Evolutionary conservation across 805 yeast genomes (phyloP).

Genomic region (Myxozyma melibiosi): DNA sequence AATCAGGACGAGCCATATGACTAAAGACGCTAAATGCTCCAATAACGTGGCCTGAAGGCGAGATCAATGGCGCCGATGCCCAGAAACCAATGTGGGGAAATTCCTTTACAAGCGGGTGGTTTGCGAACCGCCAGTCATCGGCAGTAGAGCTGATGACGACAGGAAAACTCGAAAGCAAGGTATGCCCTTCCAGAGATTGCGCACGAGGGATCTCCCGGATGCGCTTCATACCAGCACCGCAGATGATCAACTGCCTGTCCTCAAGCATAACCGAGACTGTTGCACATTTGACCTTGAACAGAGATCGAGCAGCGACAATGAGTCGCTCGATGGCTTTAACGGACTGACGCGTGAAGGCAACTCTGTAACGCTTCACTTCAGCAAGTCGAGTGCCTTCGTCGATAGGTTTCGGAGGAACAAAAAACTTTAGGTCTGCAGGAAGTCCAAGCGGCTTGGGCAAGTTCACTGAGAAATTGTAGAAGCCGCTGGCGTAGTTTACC

Average conservation of each 20-base stretch:
- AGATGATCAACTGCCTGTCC: conserved; percentile 53
- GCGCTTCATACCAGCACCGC: conserved; percentile 51
- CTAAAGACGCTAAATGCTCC: conserved; percentile 28
- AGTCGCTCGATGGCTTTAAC: neutral
- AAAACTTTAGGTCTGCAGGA: conserved; percentile 3
- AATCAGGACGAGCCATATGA: conserved; percentile 10
- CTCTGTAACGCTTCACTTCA: conserved; percentile 20
- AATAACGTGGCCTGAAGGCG: conserved; percentile 11
- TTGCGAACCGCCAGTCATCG: conserved; percentile 67
- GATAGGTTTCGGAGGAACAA: conserved; percentile 21
- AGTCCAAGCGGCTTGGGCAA: conserved; percentile 15
- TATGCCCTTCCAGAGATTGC: conserved; percentile 68
- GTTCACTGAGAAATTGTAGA: conserved; percentile 16
- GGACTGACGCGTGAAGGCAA: conserved; percentile 1
- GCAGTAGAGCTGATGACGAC: conserved; percentile 62
- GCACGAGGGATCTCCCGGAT: conserved; percentile 53
- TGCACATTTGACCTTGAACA: conserved; percentile 17
- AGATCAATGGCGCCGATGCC: conserved; percentile 59
- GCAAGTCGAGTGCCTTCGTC: conserved; percentile 10
- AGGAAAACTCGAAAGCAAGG: conserved; percentile 59
- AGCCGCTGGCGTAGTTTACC: conserved; percentile 17
- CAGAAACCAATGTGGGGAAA: conserved; percentile 63
- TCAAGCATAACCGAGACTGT: conserved; percentile 57
- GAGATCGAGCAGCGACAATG: conserved; percentile 6
- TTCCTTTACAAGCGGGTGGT: conserved; percentile 65